These are phyloP conservation scores for Hypoxylon rickii DNA, from an alignment of 495 filamentous ascomycete genomes.

Conservation along the genomic window DNA sequence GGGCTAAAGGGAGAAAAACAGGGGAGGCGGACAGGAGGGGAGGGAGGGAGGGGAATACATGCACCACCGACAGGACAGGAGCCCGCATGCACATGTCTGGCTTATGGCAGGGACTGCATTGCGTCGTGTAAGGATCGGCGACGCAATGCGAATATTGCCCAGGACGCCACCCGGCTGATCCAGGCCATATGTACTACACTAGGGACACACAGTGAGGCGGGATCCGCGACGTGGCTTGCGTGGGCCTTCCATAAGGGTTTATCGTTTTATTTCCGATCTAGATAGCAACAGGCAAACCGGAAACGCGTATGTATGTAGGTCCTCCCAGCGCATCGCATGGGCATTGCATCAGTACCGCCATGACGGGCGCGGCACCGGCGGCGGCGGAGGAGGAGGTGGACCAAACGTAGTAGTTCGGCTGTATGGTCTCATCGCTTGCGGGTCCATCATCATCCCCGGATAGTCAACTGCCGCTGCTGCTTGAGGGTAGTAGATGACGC, in stretches of 20 bases:
- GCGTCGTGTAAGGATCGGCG: constrained; percentile 21
- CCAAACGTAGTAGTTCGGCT: constrained; percentile 23
- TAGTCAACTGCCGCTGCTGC: constrained; percentile 10
- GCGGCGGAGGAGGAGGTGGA: no score
- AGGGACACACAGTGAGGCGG: constrained; percentile 21
- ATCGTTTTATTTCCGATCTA: constrained; percentile 19
- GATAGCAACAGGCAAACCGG: constrained; percentile 29
- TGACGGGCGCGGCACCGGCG: constrained; percentile 25
- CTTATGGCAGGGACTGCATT: no score
- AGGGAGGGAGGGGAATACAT: constrained; percentile 7
- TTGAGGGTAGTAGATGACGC: constrained; percentile 31
- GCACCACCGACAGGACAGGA: constrained; percentile 18
- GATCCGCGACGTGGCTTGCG: constrained; percentile 27
- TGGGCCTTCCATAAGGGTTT: not conserved
- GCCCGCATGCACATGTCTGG: constrained; percentile 29
- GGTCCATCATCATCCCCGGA: constrained; percentile 20
- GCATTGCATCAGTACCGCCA: constrained; percentile 17
- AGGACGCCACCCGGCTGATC: constrained; percentile 5
- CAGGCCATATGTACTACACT: no score
- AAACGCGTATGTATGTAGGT: no score
- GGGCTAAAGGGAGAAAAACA: not conserved
- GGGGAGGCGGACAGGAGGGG: not conserved
- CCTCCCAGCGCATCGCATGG: no score
- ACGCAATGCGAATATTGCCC: constrained; percentile 3
- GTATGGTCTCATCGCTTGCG: constrained; percentile 21